Base-by-base conservation (phyloP, 108 stramenopile species). In the Nannochloropsis granulata region DNA sequence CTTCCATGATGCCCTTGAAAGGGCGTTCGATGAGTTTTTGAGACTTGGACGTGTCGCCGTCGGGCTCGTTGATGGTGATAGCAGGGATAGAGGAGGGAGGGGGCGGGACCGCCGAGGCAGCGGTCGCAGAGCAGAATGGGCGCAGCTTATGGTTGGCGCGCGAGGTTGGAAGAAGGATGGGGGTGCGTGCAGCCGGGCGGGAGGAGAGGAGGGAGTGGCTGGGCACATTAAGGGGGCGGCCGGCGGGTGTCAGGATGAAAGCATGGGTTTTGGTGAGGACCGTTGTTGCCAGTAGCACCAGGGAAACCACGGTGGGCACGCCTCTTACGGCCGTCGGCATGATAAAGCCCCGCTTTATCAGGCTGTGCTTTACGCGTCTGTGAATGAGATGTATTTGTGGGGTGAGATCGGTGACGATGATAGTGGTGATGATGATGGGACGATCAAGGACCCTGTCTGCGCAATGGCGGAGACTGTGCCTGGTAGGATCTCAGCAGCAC, bases 1-100 rank as follows among this genome's bases (percentile, higher is more conserved):
- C 88, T 43, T 80, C n/a, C 43, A 43, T 7, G 11, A 88, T 81
- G 14, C 88, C 88, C 42, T 85, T 81, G 23, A 87, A 87, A 19
- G 87, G 83, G 34, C 84, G 82, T 14, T 87, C 87, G 34, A 87
- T 78, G 24, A 87, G 14, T 23, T 78, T 84, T n/a, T 71, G 56
- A n/a, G 56, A 71, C 56, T 71, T 71, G 56, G 56, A 71, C 56
- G 56, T 71, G n/a, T 71, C 56, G 16, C n/a, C 56, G 21, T 71
- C 0, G 56, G 56, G n/a, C 56, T 16, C 16, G 56, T 16, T n/a
- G 45, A 14, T 16, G 56, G 56, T 71, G 56, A n/a, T 0, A 16
- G 56, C 21, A 34, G 34, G 34, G 34, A 34, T 34, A 2, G 56
- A 71, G 21, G n/a, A n/a, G 56, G 56, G 56, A n/a, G 56, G 56